A percentile compares a stretch with the other conserved stretches of the same genome.
Evolutionary conservation across 139 green algal species (phyloP).

Genomic region (Chlamydomonas sp.): DNA sequence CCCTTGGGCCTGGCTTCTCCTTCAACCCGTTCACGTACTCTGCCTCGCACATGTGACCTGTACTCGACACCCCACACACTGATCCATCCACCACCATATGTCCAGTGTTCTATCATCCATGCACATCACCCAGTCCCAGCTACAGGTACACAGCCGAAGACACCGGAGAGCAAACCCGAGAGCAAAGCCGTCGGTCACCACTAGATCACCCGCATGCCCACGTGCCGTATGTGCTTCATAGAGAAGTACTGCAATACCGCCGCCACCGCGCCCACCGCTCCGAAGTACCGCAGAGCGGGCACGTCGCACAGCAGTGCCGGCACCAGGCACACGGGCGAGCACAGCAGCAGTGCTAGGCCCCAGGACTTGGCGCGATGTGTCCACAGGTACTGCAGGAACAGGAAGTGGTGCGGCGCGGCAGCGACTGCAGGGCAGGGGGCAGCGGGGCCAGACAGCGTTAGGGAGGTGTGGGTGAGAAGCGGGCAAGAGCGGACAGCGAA

Average conservation of each 20-base stretch:
- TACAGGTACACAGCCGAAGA: too few relatives aligned
- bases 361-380: conserved; percentile 25
- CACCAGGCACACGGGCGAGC: conserved; percentile 69
- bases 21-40: too few relatives aligned
- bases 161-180: too few relatives aligned
- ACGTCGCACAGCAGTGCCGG: conserved; percentile 55
- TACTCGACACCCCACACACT: too few relatives aligned
- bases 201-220: conserved; percentile 65
- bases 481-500: not conserved
- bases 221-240: conserved; percentile 55
- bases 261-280: conserved; percentile 36
- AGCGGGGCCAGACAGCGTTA: not conserved
- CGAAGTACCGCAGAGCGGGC: conserved; percentile 56
- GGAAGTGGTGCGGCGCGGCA: conserved; percentile 56
- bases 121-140: too few relatives aligned
- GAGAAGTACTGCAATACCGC: conserved; percentile 63
- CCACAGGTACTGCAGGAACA: conserved; percentile 74
- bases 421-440: conserved; percentile 35
- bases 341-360: conserved; percentile 56
- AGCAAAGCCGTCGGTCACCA: too few relatives aligned
- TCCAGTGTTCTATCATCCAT: too few relatives aligned
- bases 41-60: too few relatives aligned
- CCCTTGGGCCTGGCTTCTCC: too few relatives aligned
- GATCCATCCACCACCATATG: too few relatives aligned
- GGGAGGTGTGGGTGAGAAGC: not conserved